Evolutionary conservation across 495 filamentous ascomycete species (phyloP), one percentile per base, ranked within the genome.

Genomic region (Daldinia bambusicola): DNA sequence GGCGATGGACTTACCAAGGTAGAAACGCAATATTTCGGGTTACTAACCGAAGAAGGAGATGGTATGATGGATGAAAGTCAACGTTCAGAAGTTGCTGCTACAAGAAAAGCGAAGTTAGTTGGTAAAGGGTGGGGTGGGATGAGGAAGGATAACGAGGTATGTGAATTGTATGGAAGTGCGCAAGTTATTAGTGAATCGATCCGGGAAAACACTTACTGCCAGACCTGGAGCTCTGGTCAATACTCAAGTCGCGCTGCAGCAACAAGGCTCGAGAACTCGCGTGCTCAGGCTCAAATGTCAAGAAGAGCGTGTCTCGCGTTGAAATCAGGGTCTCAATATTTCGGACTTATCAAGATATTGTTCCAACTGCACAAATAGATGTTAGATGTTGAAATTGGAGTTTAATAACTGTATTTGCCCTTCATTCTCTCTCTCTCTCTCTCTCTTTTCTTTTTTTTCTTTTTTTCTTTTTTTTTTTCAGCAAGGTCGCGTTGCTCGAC

Each of bases 1-100:
- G 5, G 4, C 4, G 5, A 63, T 53, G 8, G 38, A 37, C 48
- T 40, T 63, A 63, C 60, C 43, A n/a, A 38, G 6, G 30, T 26
- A 4, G 34, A n/a, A 52, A 18, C 18, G 48, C 48, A 13, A n/a
- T 52, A 5, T 52, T 52, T 52, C 18, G 8, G 26, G 22, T 52
- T 52, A n/a, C 26, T 52, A 5, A 30, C 6, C 48, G 22, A 20
- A n/a, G 48, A 48, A 26, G 16, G 48, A 9, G 50, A 32, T 30
- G 50, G 26, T 30, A 53, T 53, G 43, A 32, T 30, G 13, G 50
- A 32, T 8, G 50, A n/a, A 32, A 26, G 26, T 9, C 12, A 53
- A 16, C 31, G 26, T 31, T 53, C 14, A 32, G 22, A 53, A 31
- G 50, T 53, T 53, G 50, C 31, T 14, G 50, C 30, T 53, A 6